Percentiles rank a stretch among this genome's conserved stretches.
Conservation (phyloP, 192 early-diverging fungal species). For the Podila epigama region DNA sequence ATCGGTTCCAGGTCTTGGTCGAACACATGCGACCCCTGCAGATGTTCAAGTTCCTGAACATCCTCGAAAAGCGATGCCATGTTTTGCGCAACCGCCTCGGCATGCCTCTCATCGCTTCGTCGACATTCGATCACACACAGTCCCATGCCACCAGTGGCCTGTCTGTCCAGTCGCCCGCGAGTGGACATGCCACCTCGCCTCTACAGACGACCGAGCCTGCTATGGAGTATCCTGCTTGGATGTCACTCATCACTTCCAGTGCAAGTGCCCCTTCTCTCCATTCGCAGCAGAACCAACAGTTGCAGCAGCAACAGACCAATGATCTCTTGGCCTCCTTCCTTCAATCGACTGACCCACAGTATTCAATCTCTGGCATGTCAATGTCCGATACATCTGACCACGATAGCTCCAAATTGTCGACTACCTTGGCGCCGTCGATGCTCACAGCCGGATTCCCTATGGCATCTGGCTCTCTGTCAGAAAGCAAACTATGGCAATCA, state of each 20-base stretch:
- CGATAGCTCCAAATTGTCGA: background rate
- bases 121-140: slow-evolving; percentile 35
- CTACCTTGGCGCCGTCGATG: background rate
- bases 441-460: background rate
- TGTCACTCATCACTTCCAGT: background rate
- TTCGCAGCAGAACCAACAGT: too few species aligned
- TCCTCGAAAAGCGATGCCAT: slow-evolving; percentile 64
- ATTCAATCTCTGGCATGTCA: slow-evolving; percentile 21
- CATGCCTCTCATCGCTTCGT: slow-evolving; percentile 25
- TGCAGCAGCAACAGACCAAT: slow-evolving; percentile 16
- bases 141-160: too few species aligned
- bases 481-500: slow-evolving; percentile 32
- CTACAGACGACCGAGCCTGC: background rate
- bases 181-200: background rate
- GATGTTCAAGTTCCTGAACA: slow-evolving; percentile 60
- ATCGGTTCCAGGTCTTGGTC: slow-evolving; percentile 48
- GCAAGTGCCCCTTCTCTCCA: background rate
- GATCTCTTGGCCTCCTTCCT: slow-evolving; percentile 29
- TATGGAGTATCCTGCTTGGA: slow-evolving; percentile 3
- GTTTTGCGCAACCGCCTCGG: slow-evolving; percentile 50
- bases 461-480: slow-evolving; percentile 1
- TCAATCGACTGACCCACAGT: slow-evolving; percentile 11
- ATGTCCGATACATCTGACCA: slow-evolving; percentile 11
- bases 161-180: too few species aligned
- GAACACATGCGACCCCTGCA: slow-evolving; percentile 58